These are phyloP conservation scores for Cornus kousa DNA, from an alignment of 148 eudicot genomes.

Conservation along the genomic window DNA sequence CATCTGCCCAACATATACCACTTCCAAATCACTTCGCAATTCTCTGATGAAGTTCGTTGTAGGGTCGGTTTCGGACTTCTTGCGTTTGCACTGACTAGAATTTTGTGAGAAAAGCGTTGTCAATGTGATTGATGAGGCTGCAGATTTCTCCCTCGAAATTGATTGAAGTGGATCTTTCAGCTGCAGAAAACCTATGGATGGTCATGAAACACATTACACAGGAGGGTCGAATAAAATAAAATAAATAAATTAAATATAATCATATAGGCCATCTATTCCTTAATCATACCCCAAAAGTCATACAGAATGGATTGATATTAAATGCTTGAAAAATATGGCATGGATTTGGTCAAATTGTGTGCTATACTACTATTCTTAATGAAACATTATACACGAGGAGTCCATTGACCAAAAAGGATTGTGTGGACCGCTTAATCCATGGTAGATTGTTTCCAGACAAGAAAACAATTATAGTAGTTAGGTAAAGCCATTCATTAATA, in stretches of 20 bases:
- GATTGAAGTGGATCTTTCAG: conserved; percentile 75
- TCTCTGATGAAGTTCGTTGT: conserved; percentile 58
- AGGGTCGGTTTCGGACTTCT: conserved; percentile 41
- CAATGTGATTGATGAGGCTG: conserved; percentile 41
- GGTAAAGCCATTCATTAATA: conserved; percentile 6
- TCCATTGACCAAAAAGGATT: conserved; percentile 7
- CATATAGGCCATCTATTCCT: background rate
- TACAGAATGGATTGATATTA: too few relatives aligned
- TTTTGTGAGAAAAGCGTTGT: conserved; percentile 52
- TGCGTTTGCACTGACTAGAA: conserved; percentile 44
- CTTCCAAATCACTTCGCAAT: conserved; percentile 69
- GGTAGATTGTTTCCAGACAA: too few relatives aligned
- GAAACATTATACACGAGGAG: background rate
- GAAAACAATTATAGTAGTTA: conserved; percentile 6
- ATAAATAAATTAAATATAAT: background rate
- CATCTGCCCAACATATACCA: conserved; percentile 88
- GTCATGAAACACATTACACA: background rate
- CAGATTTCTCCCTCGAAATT: conserved; percentile 36
- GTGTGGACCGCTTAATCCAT: background rate
- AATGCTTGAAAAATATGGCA: background rate
- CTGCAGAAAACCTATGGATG: conserved; percentile 66
- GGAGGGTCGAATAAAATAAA: background rate
- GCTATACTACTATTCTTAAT: too few relatives aligned
- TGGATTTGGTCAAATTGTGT: background rate
- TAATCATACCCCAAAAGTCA: background rate